Evolutionary conservation across 1,284 basidiomycete species (phyloP).

Genomic region (Dichomitus squalens): DNA sequence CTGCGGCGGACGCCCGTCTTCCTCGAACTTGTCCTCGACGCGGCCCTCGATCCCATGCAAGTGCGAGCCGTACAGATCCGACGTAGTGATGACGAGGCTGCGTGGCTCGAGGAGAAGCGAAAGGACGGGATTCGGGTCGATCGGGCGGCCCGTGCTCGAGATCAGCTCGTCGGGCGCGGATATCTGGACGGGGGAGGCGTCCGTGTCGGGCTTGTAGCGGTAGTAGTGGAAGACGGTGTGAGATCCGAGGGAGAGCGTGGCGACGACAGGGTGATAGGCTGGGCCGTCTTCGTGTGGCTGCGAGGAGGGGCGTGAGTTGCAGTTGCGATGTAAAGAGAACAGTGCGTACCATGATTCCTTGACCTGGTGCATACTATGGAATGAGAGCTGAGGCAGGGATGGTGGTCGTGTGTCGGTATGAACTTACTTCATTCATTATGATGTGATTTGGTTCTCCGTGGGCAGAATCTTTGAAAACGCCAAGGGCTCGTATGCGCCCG

Average conservation of each 20-base stretch:
- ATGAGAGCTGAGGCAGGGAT: background rate
- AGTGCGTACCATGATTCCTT: conserved; percentile 88
- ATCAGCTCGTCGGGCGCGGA: conserved; percentile 3
- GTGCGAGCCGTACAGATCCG: conserved; percentile 65
- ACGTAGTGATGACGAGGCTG: conserved; percentile 78
- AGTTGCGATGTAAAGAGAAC: conserved; percentile 4
- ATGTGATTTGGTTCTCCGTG: conserved; percentile 82
- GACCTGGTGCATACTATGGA: conserved; percentile 78
- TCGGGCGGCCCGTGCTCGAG: conserved; percentile 45
- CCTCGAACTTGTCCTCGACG: conserved; percentile 48
- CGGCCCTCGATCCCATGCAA: conserved; percentile 75
- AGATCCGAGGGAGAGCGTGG: conserved; percentile 86
- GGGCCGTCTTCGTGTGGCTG: conserved; percentile 95
- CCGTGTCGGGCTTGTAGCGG: conserved; percentile 48
- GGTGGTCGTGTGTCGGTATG: no score
- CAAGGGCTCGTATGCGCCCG: conserved; percentile 61
- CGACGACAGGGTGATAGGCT: conserved; percentile 86
- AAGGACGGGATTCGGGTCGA: conserved; percentile 67
- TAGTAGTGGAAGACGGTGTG: conserved; percentile 88
- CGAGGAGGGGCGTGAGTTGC: background rate
- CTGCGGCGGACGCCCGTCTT: conserved; percentile 18
- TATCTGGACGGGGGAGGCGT: conserved; percentile 1
- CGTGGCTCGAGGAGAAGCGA: conserved; percentile 83
- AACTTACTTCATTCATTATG: conserved; percentile 76
- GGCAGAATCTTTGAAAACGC: conserved; percentile 61